Evolutionary conservation across 1,139 yeast species (phyloP).

Genomic region (Pneumocystis sp.): DNA sequence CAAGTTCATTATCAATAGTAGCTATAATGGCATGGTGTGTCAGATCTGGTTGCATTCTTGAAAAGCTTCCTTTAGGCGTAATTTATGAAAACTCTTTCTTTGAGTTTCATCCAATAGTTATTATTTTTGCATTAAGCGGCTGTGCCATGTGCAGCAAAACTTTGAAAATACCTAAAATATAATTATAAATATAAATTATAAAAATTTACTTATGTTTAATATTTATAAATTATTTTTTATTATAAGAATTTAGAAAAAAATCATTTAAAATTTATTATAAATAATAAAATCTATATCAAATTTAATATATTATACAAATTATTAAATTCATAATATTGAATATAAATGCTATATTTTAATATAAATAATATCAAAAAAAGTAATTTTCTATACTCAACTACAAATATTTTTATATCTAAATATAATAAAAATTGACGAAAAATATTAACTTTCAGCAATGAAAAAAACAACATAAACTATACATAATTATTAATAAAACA

Average conservation of each 20-base stretch:
- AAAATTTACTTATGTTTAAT: background rate
- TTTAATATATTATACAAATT: background rate
- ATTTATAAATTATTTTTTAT: background rate
- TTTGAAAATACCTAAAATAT: constrained; percentile 79
- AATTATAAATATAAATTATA: constrained; percentile 13
- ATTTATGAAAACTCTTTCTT: constrained; percentile 37
- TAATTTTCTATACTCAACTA: background rate
- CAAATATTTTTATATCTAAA: background rate
- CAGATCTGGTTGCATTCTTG: constrained; percentile 31
- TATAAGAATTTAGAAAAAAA: background rate
- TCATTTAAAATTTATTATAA: background rate
- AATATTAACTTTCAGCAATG: background rate
- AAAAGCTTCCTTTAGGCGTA: constrained; percentile 49
- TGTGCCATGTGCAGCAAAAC: constrained; percentile 86
- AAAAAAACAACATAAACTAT: background rate
- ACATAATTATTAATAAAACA: background rate
- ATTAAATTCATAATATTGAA: background rate
- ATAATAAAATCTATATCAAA: background rate
- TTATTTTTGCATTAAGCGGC: constrained; percentile 62
- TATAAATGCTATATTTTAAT: background rate
- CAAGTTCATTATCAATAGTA: constrained; percentile 68
- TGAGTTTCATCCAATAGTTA: constrained; percentile 61
- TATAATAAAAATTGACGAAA: background rate
- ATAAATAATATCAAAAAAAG: background rate
- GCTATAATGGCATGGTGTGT: constrained; percentile 48